A percentile compares a stretch with the other conserved stretches of the same genome.
Evolutionary conservation across 1,284 basidiomycete species (phyloP).

Genomic region (Malassezia nana): DNA sequence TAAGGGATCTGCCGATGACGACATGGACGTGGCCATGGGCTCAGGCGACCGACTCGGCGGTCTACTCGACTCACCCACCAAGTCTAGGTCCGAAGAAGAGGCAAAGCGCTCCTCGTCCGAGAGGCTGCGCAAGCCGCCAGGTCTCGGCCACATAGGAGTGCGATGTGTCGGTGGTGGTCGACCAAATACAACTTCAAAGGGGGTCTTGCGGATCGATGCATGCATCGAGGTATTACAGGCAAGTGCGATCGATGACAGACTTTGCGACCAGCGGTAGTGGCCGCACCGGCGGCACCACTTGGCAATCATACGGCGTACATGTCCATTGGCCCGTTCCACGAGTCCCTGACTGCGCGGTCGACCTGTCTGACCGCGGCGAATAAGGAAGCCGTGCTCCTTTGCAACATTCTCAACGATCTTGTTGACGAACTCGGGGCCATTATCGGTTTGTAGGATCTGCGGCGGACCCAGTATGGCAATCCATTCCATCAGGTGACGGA

Average conservation of each 20-base stretch:
- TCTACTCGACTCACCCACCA: no score
- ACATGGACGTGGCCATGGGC: no score
- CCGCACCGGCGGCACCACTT: slow-evolving; percentile 7
- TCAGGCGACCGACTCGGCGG: no score
- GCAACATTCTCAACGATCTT: not conserved
- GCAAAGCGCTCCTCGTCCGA: no score
- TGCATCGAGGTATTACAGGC: slow-evolving; percentile 9
- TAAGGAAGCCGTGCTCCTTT: not conserved
- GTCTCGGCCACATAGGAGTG: not conserved
- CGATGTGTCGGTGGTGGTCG: not conserved
- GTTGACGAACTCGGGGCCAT: slow-evolving; percentile 3
- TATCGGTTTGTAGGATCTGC: slow-evolving; percentile 7
- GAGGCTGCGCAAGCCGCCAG: not conserved
- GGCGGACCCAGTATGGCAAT: slow-evolving; percentile 4
- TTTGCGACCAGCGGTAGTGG: not conserved
- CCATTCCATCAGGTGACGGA: slow-evolving; percentile 1
- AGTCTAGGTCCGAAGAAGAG: not conserved
- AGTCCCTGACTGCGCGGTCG: slow-evolving; percentile 4
- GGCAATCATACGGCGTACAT: slow-evolving; percentile 6
- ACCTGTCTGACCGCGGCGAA: slow-evolving; percentile 2
- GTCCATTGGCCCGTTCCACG: slow-evolving; percentile 9
- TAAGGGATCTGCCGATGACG: no score
- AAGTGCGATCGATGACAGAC: not conserved
- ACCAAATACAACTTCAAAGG: slow-evolving; percentile 8
- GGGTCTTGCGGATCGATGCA: not conserved